Percentiles rank a stretch among this genome's conserved stretches.
Evolutionary conservation across 768 basidiomycete genomes (phyloP).

Genomic region (Leucogyrophana mollusca): DNA sequence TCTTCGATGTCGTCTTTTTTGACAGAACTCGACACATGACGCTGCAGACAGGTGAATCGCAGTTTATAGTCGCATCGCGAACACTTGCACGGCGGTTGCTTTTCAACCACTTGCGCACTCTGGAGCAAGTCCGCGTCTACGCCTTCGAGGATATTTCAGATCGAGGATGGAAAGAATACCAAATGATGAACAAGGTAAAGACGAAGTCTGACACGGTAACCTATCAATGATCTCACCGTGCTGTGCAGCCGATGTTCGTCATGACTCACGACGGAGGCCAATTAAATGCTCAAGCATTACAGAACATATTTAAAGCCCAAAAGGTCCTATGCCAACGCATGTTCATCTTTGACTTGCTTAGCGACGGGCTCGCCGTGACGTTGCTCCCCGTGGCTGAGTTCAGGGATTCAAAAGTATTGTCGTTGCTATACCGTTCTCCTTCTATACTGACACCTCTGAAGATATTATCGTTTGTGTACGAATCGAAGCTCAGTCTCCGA

Average conservation of each 20-base stretch:
- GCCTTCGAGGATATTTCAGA: slow-evolving; percentile 47
- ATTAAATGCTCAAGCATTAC: slow-evolving; percentile 6
- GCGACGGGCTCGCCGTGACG: slow-evolving; percentile 49
- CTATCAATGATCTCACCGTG: slow-evolving; percentile 10
- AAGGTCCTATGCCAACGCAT: slow-evolving; percentile 45
- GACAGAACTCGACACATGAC: slow-evolving; percentile 47
- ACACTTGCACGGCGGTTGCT: slow-evolving; percentile 52
- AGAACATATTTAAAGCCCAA: slow-evolving; percentile 13
- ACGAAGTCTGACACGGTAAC: neutral
- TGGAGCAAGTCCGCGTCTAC: slow-evolving; percentile 40
- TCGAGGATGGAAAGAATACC: slow-evolving; percentile 48
- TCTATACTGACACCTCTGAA: slow-evolving; percentile 20
- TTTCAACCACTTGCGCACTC: slow-evolving; percentile 44
- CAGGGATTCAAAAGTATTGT: slow-evolving; percentile 58
- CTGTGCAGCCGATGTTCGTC: slow-evolving; percentile 62
- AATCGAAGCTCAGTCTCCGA: slow-evolving; percentile 29
- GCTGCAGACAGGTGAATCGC: slow-evolving; percentile 33
- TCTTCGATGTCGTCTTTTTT: slow-evolving; percentile 68
- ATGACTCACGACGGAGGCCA: slow-evolving; percentile 55
- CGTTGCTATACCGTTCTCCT: neutral
- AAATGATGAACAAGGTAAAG: slow-evolving; percentile 37
- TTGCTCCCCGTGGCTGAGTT: slow-evolving; percentile 55
- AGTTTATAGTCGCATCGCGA: slow-evolving; percentile 43
- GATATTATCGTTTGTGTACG: slow-evolving; percentile 62
- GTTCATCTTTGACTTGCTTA: slow-evolving; percentile 49